Percentiles rank a stretch among this genome's conserved stretches.
Evolutionary conservation across 441 rosid genomes (phyloP).

Genomic region (Macaranga tanarius): DNA sequence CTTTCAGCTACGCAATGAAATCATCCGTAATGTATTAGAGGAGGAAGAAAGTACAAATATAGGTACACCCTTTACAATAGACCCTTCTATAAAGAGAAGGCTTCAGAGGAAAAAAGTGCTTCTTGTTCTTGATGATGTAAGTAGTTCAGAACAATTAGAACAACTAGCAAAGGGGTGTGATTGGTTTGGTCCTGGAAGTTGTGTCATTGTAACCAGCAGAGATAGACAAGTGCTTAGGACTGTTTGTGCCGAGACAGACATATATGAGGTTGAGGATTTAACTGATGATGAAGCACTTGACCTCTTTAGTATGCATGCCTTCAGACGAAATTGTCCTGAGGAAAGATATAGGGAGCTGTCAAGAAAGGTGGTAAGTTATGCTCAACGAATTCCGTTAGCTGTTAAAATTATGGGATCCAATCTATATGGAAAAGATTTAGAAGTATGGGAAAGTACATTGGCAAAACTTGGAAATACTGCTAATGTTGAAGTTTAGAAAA

Average conservation of each 20-base stretch:
- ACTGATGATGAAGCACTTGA: not conserved
- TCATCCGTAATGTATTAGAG: not conserved
- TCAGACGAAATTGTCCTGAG: not conserved
- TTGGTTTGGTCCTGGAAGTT: not conserved
- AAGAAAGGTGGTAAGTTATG: not conserved
- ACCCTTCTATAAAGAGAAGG: no score
- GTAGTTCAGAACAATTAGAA: not conserved
- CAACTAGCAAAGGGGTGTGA: not conserved
- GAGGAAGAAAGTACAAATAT: no score
- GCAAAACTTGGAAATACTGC: not conserved
- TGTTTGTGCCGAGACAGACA: not conserved
- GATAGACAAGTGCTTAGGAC: not conserved
- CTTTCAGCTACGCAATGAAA: not conserved
- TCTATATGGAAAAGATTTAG: not conserved
- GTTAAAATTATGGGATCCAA: conserved; percentile 1
- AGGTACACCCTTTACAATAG: no score
- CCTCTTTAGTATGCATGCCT: not conserved
- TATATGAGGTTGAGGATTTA: not conserved
- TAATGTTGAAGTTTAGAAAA: not conserved
- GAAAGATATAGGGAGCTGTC: not conserved
- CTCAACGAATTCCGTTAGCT: conserved; percentile 19
- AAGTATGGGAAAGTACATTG: conserved; percentile 3
- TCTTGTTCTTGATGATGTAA: not conserved
- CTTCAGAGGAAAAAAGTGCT: no score
- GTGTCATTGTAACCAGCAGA: not conserved